These are phyloP conservation scores for Crotalaria pallida DNA, from an alignment of 306 rosid genomes.

Conservation along the genomic window DNA sequence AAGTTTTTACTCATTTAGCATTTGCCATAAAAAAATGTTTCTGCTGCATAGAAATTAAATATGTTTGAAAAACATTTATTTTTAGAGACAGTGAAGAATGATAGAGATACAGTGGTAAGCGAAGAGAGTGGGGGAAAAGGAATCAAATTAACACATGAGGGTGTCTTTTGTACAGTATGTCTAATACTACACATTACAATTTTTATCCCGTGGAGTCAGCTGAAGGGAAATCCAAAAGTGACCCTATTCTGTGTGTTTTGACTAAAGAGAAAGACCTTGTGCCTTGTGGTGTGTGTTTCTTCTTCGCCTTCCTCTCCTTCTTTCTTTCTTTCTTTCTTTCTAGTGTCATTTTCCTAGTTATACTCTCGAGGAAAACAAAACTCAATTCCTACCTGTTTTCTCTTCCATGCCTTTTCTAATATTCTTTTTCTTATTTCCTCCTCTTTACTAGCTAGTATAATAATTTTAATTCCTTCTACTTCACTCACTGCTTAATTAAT, in stretches of 20 bases:
- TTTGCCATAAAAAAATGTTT: too few species aligned
- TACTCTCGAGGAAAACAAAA: slow-evolving; percentile 48
- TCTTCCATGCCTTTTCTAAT: slow-evolving; percentile 14
- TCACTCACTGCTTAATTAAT: slow-evolving; percentile 15
- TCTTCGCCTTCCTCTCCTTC: too few species aligned
- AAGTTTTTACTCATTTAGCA: too few species aligned
- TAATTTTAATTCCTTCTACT: slow-evolving; percentile 8
- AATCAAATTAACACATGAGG: slow-evolving; percentile 34
- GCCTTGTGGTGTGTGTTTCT: slow-evolving; percentile 16
- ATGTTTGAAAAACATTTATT: too few species aligned
- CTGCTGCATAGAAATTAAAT: too few species aligned
- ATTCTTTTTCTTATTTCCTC: not conserved
- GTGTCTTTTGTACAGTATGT: slow-evolving; percentile 54
- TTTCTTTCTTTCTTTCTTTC: too few species aligned
- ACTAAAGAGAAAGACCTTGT: slow-evolving; percentile 27
- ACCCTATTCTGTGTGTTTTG: slow-evolving; percentile 39
- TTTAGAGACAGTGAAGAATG: not conserved
- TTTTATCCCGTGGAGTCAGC: slow-evolving; percentile 68
- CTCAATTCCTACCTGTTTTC: slow-evolving; percentile 25
- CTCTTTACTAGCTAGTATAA: too few species aligned
- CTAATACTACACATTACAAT: slow-evolving; percentile 33
- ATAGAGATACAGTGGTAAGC: slow-evolving; percentile 29
- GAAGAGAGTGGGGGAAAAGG: slow-evolving; percentile 79
- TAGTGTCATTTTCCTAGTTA: slow-evolving; percentile 75
- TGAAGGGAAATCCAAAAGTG: slow-evolving; percentile 44